Evolutionary conservation across 2,329 filamentous ascomycete genomes (phyloP), one percentile per base, ranked within the genome.

Genomic region (Thelonectria olida): DNA sequence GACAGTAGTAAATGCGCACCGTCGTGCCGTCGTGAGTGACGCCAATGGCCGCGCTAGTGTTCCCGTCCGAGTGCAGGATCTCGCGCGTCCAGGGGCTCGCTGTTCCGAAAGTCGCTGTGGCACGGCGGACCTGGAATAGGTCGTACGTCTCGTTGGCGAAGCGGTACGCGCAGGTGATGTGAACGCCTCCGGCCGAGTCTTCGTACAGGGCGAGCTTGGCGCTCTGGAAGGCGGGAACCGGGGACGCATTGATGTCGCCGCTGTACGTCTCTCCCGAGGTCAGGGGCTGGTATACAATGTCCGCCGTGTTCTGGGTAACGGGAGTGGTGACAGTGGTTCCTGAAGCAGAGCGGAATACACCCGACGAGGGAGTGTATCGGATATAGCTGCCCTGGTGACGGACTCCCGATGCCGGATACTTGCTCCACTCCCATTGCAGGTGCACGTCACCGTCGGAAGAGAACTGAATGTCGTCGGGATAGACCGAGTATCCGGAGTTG

Each of bases 341-440:
- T 45, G 50, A 61, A 31, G 49, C 66, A 3, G 69, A 70, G 0
- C 53, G 53, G 41, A 62, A 72, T 0, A 48, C 49, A 22, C 64
- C 59, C 1, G 67, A 66, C 0, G 69, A 72, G 2, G 70, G 70
- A 0, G 47, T 62, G 22, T 72, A 72, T 6, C 70, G 67, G 2
- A 68, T 48, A 54, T 72, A 72, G 13, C 68, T 71, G 44, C 69
- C 70, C 44, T 72, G 64, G 15, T 72, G 70, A 20, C 70, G 70
- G 47, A 62, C 66, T 4, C 45, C 69, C 17, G 70, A 72, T 8
- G 70, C 68, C 8, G 70, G 70, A 31, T 64, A 69, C 48, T 72
- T 71, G 58, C 62, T 64, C 70, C 70, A 72, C 38, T 72, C 70
- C 70, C 70, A 72, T 41, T 72, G 69, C 5, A 72, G 25, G 44